phyloP scores from a whole-genome alignment of 2,329 filamentous ascomycete species.

The Cercospora sesami region DNA sequence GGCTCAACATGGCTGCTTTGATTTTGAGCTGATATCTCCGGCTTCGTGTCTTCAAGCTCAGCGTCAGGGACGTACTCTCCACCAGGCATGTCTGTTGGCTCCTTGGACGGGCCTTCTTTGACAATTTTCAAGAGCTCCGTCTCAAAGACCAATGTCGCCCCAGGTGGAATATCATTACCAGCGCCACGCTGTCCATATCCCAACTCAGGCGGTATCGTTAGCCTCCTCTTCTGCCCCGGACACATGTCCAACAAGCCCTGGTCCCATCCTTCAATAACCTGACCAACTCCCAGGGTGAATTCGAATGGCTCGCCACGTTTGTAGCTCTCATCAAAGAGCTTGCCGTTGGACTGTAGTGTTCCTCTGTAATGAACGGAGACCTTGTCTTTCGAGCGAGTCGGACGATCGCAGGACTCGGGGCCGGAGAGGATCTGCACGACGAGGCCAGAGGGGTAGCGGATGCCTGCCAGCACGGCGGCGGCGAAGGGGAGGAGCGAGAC shows the following conservation, averaged over 20 bases:
- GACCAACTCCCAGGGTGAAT: conserved; percentile 76
- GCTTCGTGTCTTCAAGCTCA: background rate
- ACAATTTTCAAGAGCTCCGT: conserved; percentile 84
- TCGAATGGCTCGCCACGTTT: conserved; percentile 72
- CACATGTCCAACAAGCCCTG: conserved; percentile 90
- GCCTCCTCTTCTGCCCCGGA: conserved; percentile 82
- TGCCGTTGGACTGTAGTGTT: conserved; percentile 58
- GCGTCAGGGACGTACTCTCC: background rate
- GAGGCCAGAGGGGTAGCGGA: conserved; percentile 27
- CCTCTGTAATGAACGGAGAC: conserved; percentile 54
- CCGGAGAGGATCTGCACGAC: conserved; percentile 46
- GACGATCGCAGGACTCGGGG: conserved; percentile 46
- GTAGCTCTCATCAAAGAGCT: conserved; percentile 82
- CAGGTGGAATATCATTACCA: conserved; percentile 71
- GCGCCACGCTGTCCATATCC: conserved; percentile 76
- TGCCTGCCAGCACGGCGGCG: conserved; percentile 13
- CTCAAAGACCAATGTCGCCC: conserved; percentile 84
- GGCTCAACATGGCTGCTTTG: background rate
- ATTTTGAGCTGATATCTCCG: background rate
- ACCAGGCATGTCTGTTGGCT: conserved; percentile 12
- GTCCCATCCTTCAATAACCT: conserved; percentile 95
- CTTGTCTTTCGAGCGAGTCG: conserved; percentile 49
- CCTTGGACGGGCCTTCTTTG: conserved; percentile 45
- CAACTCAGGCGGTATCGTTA: conserved; percentile 84
- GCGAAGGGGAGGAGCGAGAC: conserved; percentile 25